These are phyloP conservation scores for Graphiopsis chlorocephala DNA, from an alignment of 2,329 filamentous ascomycete species.

Conservation along the genomic window DNA sequence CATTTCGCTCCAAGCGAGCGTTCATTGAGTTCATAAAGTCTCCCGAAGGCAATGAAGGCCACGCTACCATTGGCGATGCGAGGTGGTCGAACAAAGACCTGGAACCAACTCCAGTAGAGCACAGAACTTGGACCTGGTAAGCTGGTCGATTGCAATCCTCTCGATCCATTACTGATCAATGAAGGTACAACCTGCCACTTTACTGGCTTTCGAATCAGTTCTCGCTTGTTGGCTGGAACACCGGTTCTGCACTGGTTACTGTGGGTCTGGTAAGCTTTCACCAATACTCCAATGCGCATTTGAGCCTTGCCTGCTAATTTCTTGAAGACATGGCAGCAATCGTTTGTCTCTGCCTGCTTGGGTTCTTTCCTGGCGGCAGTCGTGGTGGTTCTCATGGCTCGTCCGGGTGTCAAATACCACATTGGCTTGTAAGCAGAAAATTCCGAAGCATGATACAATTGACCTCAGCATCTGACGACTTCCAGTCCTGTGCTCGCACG, in stretches of 20 bases:
- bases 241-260: slow-evolving; percentile 15
- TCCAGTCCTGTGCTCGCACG: slow-evolving; percentile 40
- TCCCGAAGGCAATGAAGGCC: slow-evolving; percentile 17
- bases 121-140: slow-evolving; percentile 32
- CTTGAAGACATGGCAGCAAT: slow-evolving; percentile 18
- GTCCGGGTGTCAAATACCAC: slow-evolving; percentile 18
- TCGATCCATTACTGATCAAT: slow-evolving; percentile 16
- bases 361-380: slow-evolving; percentile 14
- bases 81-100: slow-evolving; percentile 28
- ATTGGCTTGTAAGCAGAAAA: slow-evolving; percentile 15
- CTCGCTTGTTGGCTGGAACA: slow-evolving; percentile 19
- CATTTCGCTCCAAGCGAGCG: slow-evolving; percentile 15
- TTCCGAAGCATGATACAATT: background rate
- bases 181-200: slow-evolving; percentile 12
- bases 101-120: slow-evolving; percentile 24
- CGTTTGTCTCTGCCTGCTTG: slow-evolving; percentile 15
- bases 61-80: slow-evolving; percentile 8
- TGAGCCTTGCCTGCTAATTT: background rate
- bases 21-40: slow-evolving; percentile 15
- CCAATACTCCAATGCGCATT: background rate
- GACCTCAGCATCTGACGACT: slow-evolving; percentile 21
- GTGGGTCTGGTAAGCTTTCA: slow-evolving; percentile 13
- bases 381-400: slow-evolving; percentile 17
- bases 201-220: slow-evolving; percentile 18
- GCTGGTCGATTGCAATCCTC: background rate